Percentiles rank a stretch among this genome's conserved stretches.
phyloP scores from a whole-genome alignment of 1,284 basidiomycete species.

The Sutorius eximius region DNA sequence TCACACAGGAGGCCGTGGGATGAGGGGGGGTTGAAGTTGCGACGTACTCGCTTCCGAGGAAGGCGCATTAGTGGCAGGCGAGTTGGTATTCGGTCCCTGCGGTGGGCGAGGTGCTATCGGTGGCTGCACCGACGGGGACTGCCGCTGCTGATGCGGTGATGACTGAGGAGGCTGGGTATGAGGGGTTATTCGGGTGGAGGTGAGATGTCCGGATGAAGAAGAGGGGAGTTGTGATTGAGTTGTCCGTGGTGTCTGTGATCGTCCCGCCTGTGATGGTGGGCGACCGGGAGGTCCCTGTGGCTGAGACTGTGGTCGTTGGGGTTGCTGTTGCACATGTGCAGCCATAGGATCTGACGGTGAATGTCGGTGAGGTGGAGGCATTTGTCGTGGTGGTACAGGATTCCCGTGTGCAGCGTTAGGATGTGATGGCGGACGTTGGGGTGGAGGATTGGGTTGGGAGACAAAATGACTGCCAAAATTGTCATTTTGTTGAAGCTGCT shows the following conservation, averaged over 20 bases:
- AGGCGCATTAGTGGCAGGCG: constrained; percentile 20
- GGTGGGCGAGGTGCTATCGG: constrained; percentile 41
- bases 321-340: constrained; percentile 38
- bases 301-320: constrained; percentile 51
- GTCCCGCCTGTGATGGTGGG: constrained; percentile 37
- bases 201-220: constrained; percentile 28
- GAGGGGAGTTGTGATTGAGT: constrained; percentile 37
- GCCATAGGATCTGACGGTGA: constrained; percentile 44
- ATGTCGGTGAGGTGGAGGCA: constrained; percentile 40
- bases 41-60: constrained; percentile 32
- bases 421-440: constrained; percentile 49
- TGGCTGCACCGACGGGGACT: constrained; percentile 37
- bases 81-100: constrained; percentile 25
- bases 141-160: constrained; percentile 36
- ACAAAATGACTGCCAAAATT: constrained; percentile 38
- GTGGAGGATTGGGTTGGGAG: constrained; percentile 35
- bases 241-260: constrained; percentile 38
- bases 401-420: constrained; percentile 31
- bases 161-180: constrained; percentile 34
- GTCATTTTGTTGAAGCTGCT: constrained; percentile 45
- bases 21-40: constrained; percentile 25
- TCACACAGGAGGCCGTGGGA: constrained; percentile 32
- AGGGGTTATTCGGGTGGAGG: constrained; percentile 33
- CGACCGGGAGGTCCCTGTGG: constrained; percentile 43
- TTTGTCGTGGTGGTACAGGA: constrained; percentile 34